Conservation (phyloP, 2,329 filamentous ascomycete species). For the Fonsecaea erecta region DNA sequence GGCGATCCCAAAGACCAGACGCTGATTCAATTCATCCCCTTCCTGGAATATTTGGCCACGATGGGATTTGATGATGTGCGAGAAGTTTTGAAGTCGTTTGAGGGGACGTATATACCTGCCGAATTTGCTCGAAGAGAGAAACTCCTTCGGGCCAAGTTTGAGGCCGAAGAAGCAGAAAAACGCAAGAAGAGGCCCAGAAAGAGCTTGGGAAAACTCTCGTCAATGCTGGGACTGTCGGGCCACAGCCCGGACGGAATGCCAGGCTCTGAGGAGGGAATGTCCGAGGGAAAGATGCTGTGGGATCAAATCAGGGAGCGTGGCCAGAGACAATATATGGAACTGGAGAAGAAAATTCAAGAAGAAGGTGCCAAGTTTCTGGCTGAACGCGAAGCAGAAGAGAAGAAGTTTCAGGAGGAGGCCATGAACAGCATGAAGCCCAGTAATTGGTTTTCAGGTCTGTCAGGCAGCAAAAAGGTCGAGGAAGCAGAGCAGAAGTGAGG, state of each 20-base stretch:
- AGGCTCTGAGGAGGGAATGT: slow-evolving; percentile 52
- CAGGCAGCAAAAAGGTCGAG: slow-evolving; percentile 47
- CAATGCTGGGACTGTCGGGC: slow-evolving; percentile 74
- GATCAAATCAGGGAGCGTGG: slow-evolving; percentile 92
- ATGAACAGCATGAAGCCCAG: slow-evolving; percentile 90
- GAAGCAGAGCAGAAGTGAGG: slow-evolving; percentile 36
- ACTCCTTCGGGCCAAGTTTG: slow-evolving; percentile 80
- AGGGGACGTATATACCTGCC: slow-evolving; percentile 83
- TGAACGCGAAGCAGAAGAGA: slow-evolving; percentile 86
- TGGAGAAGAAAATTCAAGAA: slow-evolving; percentile 89
- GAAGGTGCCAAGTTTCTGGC: slow-evolving; percentile 96
- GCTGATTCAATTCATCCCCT: slow-evolving; percentile 86
- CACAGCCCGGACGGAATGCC: slow-evolving; percentile 67
- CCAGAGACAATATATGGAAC: slow-evolving; percentile 82
- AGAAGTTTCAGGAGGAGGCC: slow-evolving; percentile 85
- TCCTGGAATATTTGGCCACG: slow-evolving; percentile 94
- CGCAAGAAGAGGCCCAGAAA: slow-evolving; percentile 64
- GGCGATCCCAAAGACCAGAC: slow-evolving; percentile 82
- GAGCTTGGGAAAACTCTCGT: slow-evolving; percentile 71
- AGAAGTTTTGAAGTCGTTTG: slow-evolving; percentile 82
- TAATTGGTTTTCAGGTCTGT: slow-evolving; percentile 60
- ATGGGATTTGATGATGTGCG: slow-evolving; percentile 91
- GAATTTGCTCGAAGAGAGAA: slow-evolving; percentile 91
- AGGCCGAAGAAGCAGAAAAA: slow-evolving; percentile 66
- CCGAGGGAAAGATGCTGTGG: slow-evolving; percentile 95